Base-by-base conservation (phyloP, 1,139 yeast species). In the Yamadazyma aaseri region DNA sequence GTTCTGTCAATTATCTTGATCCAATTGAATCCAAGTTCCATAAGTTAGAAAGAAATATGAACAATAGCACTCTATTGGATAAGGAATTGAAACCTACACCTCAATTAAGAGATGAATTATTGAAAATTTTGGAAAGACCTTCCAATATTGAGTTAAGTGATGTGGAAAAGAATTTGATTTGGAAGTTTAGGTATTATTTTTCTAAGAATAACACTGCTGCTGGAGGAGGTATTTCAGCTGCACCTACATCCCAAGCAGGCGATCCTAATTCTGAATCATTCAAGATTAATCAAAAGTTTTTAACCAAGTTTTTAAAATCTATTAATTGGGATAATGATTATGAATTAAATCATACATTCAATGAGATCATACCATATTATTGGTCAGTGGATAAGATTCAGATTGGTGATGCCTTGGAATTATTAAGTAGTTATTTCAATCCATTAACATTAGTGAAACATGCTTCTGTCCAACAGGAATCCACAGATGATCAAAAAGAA, bases 11-110 rank as follows among this genome's bases (percentile, higher is more conserved):
- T 12, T 20, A 26, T 18, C 20, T 38, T 16, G 41, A 38, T 17
- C 96, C 96, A 1, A 81, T 92, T 13, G 98, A 92, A 53, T 73
- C 80, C 42, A 94, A 92, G 54, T 87, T 84, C 53, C 79, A 95
- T 45, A 79, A 83, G 41, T 60, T 92, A 32, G 95, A 89, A 45
- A 81, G 97, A 57, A 66, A 66, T 36, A 78, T 86, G 33, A 86
- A 85, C 51, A 82, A 86, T 47, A 77, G 82, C 37, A 76, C 89
- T 1, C 73, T 85, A 18, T 59, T 86, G 22, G 97, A 90, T 54
- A 81, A 79, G 47, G 96, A 89, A 40, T 66, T 86, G 34, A 89
- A 90, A 50, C 98, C 98, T 1, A 83, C 94, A 13, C 85, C 96
- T 2, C 84, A 81, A 48, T 69, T 83, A 26, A 69, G 97, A 45